A percentile compares a stretch with the other conserved stretches of the same genome.
Conservation (phyloP, 768 basidiomycete species). For the Podaxis rugospora region DNA sequence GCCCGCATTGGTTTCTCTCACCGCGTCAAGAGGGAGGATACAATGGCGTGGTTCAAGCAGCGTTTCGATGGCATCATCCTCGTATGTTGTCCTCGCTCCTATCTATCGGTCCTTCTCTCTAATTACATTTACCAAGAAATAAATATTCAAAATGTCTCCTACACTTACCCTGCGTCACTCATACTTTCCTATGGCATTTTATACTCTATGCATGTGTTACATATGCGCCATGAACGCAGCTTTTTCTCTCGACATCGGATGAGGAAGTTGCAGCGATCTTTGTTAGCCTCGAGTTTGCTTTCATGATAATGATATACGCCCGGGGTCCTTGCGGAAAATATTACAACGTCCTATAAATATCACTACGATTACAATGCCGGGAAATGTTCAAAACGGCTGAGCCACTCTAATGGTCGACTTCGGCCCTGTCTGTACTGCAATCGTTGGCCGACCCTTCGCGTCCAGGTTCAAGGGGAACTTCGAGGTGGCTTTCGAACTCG, state of each 20-base stretch:
- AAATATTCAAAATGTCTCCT: conserved; percentile 20
- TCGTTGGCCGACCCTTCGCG: conserved; percentile 29
- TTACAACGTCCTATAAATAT: background rate
- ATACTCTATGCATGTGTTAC: conserved; percentile 27
- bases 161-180: conserved; percentile 16
- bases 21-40: conserved; percentile 93
- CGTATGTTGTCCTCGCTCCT: conserved; percentile 39
- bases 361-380: background rate
- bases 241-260: conserved; percentile 8
- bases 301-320: conserved; percentile 3
- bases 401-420: conserved; percentile 22
- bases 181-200: conserved; percentile 25
- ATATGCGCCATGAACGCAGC: conserved; percentile 23
- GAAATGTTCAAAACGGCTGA: conserved; percentile 7
- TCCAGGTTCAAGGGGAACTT: conserved; percentile 34
- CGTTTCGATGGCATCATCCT: conserved; percentile 97
- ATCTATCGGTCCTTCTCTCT: background rate
- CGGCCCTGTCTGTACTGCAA: conserved; percentile 34
- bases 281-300: background rate
- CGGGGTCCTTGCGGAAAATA: background rate
- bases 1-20: conserved; percentile 84
- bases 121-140: conserved; percentile 25
- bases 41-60: conserved; percentile 99
- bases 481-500: conserved; percentile 3
- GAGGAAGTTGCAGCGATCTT: background rate